Evolutionary conservation across 345 rosid genomes (phyloP).

Genomic region (Jatropha curcas): DNA sequence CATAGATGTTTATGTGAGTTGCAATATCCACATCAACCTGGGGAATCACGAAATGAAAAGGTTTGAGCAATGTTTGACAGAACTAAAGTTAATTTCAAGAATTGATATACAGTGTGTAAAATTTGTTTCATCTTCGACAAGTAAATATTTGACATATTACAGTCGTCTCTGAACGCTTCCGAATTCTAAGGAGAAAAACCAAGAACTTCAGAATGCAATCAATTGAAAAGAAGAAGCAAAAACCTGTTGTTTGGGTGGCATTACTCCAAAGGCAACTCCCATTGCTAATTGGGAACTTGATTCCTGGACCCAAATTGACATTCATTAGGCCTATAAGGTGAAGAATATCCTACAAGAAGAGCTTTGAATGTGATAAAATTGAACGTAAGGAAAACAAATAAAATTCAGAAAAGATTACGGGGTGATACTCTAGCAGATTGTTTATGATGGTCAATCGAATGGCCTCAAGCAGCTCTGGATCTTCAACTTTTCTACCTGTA

Average conservation of each 20-base stretch:
- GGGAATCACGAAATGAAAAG: conserved; percentile 17
- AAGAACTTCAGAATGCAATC: conserved; percentile 18
- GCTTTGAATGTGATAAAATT: not conserved
- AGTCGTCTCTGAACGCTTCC: not conserved
- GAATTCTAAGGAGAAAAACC: conserved; percentile 7
- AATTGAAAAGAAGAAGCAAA: not conserved
- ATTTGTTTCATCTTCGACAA: not conserved
- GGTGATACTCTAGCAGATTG: conserved; percentile 89
- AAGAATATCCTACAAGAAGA: not conserved
- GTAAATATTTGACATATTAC: not conserved
- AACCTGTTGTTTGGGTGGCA: conserved; percentile 71
- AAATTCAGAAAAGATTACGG: conserved; percentile 47
- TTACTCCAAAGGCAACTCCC: conserved; percentile 92
- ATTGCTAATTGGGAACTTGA: conserved; percentile 95
- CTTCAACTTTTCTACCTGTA: conserved; percentile 93
- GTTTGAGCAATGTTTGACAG: conserved; percentile 15
- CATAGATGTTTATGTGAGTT: conserved; percentile 59
- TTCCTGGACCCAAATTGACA: conserved; percentile 57
- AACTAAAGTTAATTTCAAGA: conserved; percentile 11
- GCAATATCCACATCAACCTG: conserved; percentile 98
- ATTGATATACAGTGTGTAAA: not conserved
- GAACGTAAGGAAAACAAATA: conserved; percentile 8
- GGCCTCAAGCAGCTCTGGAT: conserved; percentile 92
- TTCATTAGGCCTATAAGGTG: conserved; percentile 13
- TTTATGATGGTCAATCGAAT: conserved; percentile 93